Base-by-base conservation (phyloP, 2,329 filamentous ascomycete species). In the Trichophyton equinum region DNA sequence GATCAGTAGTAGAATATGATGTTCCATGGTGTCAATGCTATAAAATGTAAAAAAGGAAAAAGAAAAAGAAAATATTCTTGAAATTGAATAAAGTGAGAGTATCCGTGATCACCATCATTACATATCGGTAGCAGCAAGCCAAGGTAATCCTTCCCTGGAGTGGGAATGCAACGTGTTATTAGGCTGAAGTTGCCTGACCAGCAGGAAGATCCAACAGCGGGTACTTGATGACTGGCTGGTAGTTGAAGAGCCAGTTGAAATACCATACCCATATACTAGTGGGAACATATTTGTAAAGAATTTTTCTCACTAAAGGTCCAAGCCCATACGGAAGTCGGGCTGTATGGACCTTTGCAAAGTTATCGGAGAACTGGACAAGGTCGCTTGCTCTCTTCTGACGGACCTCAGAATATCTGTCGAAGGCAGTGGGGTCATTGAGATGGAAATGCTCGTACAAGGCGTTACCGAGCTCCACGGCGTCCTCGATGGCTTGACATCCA, bases 401-500 rank as follows among this genome's bases (percentile, higher is more conserved):
- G 46, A 55, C 8, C 15, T 61, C 55, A 9, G 60, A 61, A 25
- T 61, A 61, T 36, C 47, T 57, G 27, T 61, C 27, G 20, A 61
- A 57, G 9, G 60, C 60, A 11, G 42, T 58, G 18, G 27, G 9
- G 22, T 61, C 60, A 15, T 61, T 49, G 11, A 59, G 40, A 27
- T 59, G 40, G 44, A 61, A 61, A 20, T 57, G 57, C 30, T 61
- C 60, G 18, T 58, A n/a, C 15, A 61, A 25, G 15, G 60, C 60
- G 38, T 61, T 61, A 15, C 53, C 60, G 30, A 61, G 60, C 36
- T 61, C 60, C 8, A 61, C 60, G 5, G 60, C 60, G 51, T 61
- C 60, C 27, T 61, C 60, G n/a, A 61, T 61, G 46, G 60, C 60
- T 58, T 61, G 60, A 44, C 60, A 61, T 33, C 53, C 60, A 22